Conservation (phyloP, 176 grass and related monocot genomes). For the bread wheat (Triticum aestivum) region DNA sequence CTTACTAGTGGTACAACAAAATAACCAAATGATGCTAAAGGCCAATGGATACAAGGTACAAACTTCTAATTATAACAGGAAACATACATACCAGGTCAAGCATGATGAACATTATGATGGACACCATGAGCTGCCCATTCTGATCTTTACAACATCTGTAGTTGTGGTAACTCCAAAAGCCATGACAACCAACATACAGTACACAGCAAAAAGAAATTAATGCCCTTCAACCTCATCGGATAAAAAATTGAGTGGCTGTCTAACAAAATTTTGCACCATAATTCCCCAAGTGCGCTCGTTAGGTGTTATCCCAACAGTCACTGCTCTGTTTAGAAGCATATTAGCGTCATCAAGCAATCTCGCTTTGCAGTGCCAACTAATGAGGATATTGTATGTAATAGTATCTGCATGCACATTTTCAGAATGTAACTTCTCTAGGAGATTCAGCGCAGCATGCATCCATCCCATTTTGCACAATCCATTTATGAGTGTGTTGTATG, state of each 20-base stretch:
- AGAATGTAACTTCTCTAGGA: constrained; percentile 70
- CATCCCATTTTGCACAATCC: constrained; percentile 84
- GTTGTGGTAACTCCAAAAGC: neutral
- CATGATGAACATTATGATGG: neutral
- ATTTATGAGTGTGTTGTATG: constrained; percentile 90
- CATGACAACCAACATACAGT: neutral
- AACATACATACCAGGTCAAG: constrained; percentile 28
- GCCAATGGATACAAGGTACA: constrained; percentile 5
- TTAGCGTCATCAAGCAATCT: constrained; percentile 68
- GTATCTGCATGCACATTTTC: constrained; percentile 70
- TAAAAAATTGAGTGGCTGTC: constrained; percentile 35
- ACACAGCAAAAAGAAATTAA: constrained; percentile 23
- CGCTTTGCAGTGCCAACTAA: constrained; percentile 93
- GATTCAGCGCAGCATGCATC: constrained; percentile 76
- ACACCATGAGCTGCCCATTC: neutral
- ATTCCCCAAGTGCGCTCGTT: constrained; percentile 70
- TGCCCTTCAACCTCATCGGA: constrained; percentile 19
- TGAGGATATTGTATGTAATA: constrained; percentile 94
- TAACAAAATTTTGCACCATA: constrained; percentile 70
- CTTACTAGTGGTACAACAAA: constrained; percentile 8
- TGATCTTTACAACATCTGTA: constrained; percentile 3
- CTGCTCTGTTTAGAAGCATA: constrained; percentile 64
- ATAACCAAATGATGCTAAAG: neutral
- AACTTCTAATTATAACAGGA: neutral
- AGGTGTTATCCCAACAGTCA: constrained; percentile 53